These are phyloP conservation scores for Purpureocillium takamizusanense DNA, from an alignment of 2,329 filamentous ascomycete species.

Conservation along the genomic window DNA sequence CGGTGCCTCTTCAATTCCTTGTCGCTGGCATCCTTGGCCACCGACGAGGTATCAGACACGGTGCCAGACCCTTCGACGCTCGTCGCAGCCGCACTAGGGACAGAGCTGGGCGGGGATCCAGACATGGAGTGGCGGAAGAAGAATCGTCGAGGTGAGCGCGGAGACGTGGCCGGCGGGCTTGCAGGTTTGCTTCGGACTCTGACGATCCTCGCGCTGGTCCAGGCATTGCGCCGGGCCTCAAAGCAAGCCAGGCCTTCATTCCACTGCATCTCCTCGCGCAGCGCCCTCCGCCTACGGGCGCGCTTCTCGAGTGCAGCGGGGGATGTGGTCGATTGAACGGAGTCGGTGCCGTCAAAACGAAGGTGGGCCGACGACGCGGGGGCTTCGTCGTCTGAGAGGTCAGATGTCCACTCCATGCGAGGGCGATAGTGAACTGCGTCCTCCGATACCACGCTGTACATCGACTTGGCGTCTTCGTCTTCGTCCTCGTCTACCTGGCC, in stretches of 20 bases:
- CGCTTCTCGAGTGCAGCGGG: conserved; percentile 37
- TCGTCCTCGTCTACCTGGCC: conserved; percentile 28
- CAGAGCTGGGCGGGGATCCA: conserved; percentile 24
- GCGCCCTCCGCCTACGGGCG: conserved; percentile 45
- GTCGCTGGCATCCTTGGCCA: conserved; percentile 24
- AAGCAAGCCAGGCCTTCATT: conserved; percentile 80
- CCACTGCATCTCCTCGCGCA: conserved; percentile 61
- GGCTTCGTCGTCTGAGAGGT: conserved; percentile 42
- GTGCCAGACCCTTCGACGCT: conserved; percentile 24
- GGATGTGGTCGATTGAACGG: conserved; percentile 32
- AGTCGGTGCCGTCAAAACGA: conserved; percentile 41
- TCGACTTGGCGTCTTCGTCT: conserved; percentile 38
- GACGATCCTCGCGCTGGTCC: conserved; percentile 67
- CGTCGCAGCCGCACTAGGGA: conserved; percentile 12
- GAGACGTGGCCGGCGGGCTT: conserved; percentile 30
- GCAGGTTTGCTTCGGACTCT: conserved; percentile 40
- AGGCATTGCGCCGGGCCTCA: conserved; percentile 66
- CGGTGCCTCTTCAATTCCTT: conserved; percentile 20
- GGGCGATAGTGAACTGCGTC: conserved; percentile 40
- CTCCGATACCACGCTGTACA: conserved; percentile 50
- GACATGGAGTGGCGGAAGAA: conserved; percentile 40
- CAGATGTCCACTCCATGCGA: conserved; percentile 48
- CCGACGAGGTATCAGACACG: conserved; percentile 33
- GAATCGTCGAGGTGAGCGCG: conserved; percentile 38
- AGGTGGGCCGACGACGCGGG: conserved; percentile 36